Evolutionary conservation across 1,284 basidiomycete species (phyloP), one percentile per base, ranked within the genome.

Genomic region (Sphaerobolus stellatus): DNA sequence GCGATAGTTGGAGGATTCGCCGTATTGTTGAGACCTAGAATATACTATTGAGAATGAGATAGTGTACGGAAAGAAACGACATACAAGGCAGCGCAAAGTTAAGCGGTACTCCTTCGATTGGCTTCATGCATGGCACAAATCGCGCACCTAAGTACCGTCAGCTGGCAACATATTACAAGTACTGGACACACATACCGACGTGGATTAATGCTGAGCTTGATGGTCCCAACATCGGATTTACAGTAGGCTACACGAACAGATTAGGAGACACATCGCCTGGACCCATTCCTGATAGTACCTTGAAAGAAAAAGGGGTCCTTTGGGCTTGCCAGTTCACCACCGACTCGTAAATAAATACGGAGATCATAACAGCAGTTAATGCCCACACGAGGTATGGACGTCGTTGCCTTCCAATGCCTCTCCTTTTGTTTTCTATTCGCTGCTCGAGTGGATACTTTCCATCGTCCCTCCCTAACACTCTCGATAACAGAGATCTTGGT

Each of bases 141-240:
- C 96, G 90, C 16, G 94, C 93, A 3, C 80, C 59, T 57, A 38
- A 34, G 27, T 33, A 27, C 5, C 29, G 41, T 13, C 25, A n/a
- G 18, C 4, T 44, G 25, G 25, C 8, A 18, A 11, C 29, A 24
- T 3, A 47, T 8, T 13, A 43, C 20, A n/a, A 41, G 18, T 24
- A 24, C 31, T n/a, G 22, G 50, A 34, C n/a, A 14, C 20, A 33
- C 52, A 47, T 46, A n/a, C 90, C 95, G 46, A 94, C 76, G 60
- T 90, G 84, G 62, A 98, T 94, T 16, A 98, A 74, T 4, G 90
- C 92, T 43, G 86, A 85, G 38, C 82, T 81, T 0, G 92, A 89
- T 1, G 95, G 95, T 0, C 95, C 95, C 27, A 94, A 75, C 94
- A 98, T 97, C 6, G 88, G 88, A 67, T 97, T 97, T 59, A 95